Evolutionary conservation across 1,284 basidiomycete genomes (phyloP).

Genomic region (Cerioporus squamosus): DNA sequence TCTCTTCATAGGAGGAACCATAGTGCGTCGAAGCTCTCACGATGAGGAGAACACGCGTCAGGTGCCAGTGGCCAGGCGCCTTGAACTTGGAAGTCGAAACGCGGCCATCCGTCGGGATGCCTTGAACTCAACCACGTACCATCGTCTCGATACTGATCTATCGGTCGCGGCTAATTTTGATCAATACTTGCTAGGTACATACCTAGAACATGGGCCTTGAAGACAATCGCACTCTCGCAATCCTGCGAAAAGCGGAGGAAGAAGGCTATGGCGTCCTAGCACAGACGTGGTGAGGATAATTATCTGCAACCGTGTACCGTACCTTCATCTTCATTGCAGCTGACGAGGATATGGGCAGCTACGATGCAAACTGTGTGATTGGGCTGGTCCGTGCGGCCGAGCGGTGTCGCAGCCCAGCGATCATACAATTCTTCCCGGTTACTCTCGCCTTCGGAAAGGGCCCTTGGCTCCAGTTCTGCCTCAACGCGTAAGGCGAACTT

Average conservation of each 20-base stretch:
- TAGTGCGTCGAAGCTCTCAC: too few species aligned
- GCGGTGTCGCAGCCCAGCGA: conserved; percentile 47
- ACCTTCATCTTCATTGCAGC: neutral
- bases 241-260: conserved; percentile 47
- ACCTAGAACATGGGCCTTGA: conserved; percentile 16
- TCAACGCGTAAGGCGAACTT: conserved; percentile 40
- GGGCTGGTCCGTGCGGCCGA: conserved; percentile 52
- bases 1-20: too few species aligned
- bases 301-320: neutral
- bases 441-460: conserved; percentile 51
- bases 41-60: too few species aligned
- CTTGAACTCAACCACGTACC: too few species aligned
- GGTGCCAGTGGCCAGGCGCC: too few species aligned
- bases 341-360: conserved; percentile 32
- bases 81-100: too few species aligned
- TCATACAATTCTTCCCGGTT: conserved; percentile 51
- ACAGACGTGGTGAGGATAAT: conserved; percentile 46
- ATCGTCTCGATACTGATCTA: too few species aligned
- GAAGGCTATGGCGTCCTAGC: conserved; percentile 50
- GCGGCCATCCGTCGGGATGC: too few species aligned
- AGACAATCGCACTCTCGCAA: conserved; percentile 45
- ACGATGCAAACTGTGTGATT: conserved; percentile 50
- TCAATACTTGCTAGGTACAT: too few species aligned
- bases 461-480: conserved; percentile 50
- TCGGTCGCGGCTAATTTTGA: too few species aligned